Base-by-base conservation (phyloP, 2,329 filamentous ascomycete genomes). In the Dryadomyces quercivorus region DNA sequence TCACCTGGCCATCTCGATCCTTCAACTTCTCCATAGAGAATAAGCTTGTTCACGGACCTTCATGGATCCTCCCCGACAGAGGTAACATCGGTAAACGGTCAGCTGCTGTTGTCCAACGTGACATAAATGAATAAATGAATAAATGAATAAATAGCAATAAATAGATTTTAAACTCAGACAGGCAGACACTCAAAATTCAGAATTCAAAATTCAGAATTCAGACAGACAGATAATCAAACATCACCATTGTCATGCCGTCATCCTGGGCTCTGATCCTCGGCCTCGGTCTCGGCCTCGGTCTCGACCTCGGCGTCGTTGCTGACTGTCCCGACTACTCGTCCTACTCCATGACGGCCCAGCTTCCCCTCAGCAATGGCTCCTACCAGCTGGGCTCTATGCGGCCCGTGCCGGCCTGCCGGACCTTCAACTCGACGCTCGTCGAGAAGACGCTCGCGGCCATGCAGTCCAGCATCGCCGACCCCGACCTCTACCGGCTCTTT, bases 311-410 rank as follows among this genome's bases (percentile, higher is more conserved):
- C n/a, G n/a, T n/a, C 12, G 44, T 31, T 1, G 47, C 36, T 16
- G 50, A 55, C 49, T 88, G 84, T 67, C 84, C 84, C 2, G 81
- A 86, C 64, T 88, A 86, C 65, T 73, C 74, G 18, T 65, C 70
- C 49, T 86, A 85, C 66, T 74, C 84, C 1, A 73, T 71, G 58
- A 65, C 74, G 55, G 69, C 67, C 5, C 86, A 92, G 65, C 71
- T 76, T 40, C 92, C 92, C 1, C 82, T 83, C 62, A 94, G 88
- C 59, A 70, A 77, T n/a, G 91, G 92, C 13, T 81, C 80, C 8
- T 78, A 93, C 65, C 73, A 80, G 55, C 80, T 95, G 9, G 85
- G 89, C 1, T 94, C 79, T 66, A 89, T 94, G 72, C 80, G 92
- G 31, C 92, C 92, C 0, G 76, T 77, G 1, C 72, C 77, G 52